These are phyloP conservation scores for Heracleum sosnowskyi DNA, from an alignment of 129 eudicot species.

Conservation along the genomic window DNA sequence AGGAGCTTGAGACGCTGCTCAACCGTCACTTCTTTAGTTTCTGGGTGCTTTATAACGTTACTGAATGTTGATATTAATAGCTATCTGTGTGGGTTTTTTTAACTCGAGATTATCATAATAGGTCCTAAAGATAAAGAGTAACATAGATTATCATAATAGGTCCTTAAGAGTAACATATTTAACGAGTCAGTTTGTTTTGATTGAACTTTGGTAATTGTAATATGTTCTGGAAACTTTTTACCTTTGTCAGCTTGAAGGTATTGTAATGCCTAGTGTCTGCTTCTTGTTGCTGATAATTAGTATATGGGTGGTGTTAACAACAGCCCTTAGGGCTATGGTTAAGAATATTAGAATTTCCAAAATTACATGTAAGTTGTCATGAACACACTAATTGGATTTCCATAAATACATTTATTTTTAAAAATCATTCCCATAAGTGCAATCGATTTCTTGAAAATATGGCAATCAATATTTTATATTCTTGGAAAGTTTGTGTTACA, in stretches of 20 bases:
- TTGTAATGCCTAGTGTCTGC: background rate
- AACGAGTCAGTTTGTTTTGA: background rate
- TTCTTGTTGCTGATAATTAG: too few species aligned
- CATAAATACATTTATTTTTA: too few species aligned
- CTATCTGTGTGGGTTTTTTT: background rate
- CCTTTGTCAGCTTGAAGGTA: background rate
- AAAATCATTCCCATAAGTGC: too few species aligned
- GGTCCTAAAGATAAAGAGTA: background rate
- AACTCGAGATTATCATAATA: background rate
- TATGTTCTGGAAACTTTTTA: background rate
- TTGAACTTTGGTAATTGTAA: background rate
- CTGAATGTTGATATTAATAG: background rate
- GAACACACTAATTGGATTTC: too few species aligned
- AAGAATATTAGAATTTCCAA: too few species aligned
- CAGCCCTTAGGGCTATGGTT: too few species aligned
- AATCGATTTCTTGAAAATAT: too few species aligned
- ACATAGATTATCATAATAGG: background rate
- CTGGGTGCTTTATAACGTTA: background rate
- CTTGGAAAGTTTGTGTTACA: too few species aligned
- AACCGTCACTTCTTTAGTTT: background rate
- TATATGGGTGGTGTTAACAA: too few species aligned
- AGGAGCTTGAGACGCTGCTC: background rate
- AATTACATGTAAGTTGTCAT: too few species aligned
- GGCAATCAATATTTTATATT: too few species aligned
- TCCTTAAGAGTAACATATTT: background rate